Base-by-base conservation (phyloP, 768 basidiomycete species). In the Amanita jacksonii region DNA sequence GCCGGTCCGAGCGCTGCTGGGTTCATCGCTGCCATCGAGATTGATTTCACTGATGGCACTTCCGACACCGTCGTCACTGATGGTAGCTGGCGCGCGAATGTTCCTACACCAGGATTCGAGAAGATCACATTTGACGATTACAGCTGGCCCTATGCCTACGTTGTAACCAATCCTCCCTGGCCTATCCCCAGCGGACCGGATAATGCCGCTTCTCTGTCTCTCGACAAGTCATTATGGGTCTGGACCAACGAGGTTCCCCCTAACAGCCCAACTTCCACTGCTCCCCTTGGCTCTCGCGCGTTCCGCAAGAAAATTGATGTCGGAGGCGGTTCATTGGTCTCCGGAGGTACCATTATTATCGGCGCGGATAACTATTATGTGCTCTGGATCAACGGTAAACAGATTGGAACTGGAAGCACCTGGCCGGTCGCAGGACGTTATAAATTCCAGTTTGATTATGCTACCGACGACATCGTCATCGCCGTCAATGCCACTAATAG, bases 11-110 rank as follows among this genome's bases (percentile, higher is more conserved):
- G 56, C 35, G 52, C 62, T 15, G 62, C 62, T 1, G 62, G 59
- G 1, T 43, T 62, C 0, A 51, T 65, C 18, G 55, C 57, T 3
- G 55, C 57, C 16, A 57, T 65, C 24, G 49, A 62, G 41, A 51
- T 66, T 24, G 47, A 45, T 9, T 66, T 62, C 51, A 53, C 45
- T 10, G 63, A 66, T 27, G 60, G 62, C 1, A 57, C 52, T 10
- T 56, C 54, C 6, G 56, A 58, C 5, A 56, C 50, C 24, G 48
- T 66, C 19, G 54, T 55, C 37, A 63, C 59, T 5, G 63, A 64
- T 24, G 49, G 45, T 4, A 50, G 51, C 1, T 66, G 65, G 65
- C 58, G 54, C 32, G 51, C 43, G 16, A 47, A 54, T 30, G 41
- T 27, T 7, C 50, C 55, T 8, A 52, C 61, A 1, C 41, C 51